Base-by-base conservation (phyloP, 768 basidiomycete genomes). In the Termitomyces sp. region DNA sequence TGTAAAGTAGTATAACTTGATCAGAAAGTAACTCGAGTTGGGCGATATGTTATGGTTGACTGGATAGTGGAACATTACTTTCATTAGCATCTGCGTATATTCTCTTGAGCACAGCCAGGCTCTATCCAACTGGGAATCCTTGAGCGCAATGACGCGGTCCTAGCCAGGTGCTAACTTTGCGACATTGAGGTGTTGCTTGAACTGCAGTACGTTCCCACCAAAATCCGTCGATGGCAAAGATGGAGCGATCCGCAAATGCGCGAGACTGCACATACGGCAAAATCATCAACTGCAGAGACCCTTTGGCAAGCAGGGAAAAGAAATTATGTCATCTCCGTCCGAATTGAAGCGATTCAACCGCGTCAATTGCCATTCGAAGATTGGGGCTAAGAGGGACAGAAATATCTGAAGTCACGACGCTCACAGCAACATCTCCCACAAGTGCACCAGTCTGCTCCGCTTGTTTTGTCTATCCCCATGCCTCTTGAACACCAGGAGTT, bases 161-260 rank as follows among this genome's bases (percentile, higher is more conserved):
- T 87, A 69, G 1, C 83, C 82, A 10, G 86, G 83, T 0, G 74
- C 75, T 57, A 95, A 92, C 71, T 93, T 96, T 56, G 85, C 89
- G 14, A 98, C 90, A 57, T 97, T 88, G 7, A 95, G 96, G 64
- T 98, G 97, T 62, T 97, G 93, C 71, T 98, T 98, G 81, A 96
- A 97, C 69, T 96, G 93, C 43, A 98, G 71, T 38, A 80, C 85
- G 53, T 75, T 74, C 48, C 79, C 81, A 53, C 79, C 84, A 55
- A 86, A 81, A 58, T 84, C 81, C 11, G 76, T 73, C 14, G 80
- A 70, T 15, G 82, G 71, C 0, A 82, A 71, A 0, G 78, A 71
- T 22, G 97, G 81, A 15, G 76, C 72, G 53, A 98, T 75, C 47
- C 81, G 82, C 65, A 97, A 71, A 58, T 88, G 86, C 3, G 89